phyloP scores from a whole-genome alignment of 306 rosid genomes.

The Castanospermum australe region DNA sequence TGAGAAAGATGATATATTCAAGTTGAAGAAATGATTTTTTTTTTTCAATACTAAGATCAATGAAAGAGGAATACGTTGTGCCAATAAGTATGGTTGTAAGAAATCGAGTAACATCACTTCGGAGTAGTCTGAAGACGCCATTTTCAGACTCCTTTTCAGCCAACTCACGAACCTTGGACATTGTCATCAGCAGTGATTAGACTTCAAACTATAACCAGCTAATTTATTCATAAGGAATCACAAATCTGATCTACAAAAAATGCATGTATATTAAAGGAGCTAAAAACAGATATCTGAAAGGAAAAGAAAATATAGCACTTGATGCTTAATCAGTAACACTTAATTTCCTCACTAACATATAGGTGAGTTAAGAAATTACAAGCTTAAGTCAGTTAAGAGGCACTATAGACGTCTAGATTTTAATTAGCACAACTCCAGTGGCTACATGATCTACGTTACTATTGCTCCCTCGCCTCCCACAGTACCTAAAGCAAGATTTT shows the following conservation, averaged over 20 bases:
- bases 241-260: constrained; percentile 1
- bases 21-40: constrained; percentile 8
- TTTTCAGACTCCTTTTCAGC: constrained; percentile 92
- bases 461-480: background rate
- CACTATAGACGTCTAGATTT: background rate
- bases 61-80: constrained; percentile 79
- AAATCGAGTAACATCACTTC: constrained; percentile 92
- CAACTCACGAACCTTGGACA: constrained; percentile 71
- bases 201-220: constrained; percentile 15
- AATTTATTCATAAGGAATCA: background rate
- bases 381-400: constrained; percentile 6
- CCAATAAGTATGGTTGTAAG: constrained; percentile 99
- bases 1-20: constrained; percentile 38
- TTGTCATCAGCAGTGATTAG: constrained; percentile 24
- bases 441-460: background rate
- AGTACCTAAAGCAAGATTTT: background rate
- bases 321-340: constrained; percentile 15
- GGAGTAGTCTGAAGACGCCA: constrained; percentile 87
- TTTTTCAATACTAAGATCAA: constrained; percentile 17
- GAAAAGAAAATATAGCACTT: constrained; percentile 15
- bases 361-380: background rate
- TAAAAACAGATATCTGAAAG: background rate
- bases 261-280: background rate
- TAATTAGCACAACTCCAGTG: background rate
- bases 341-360: background rate